These are phyloP conservation scores for Aspergillus terreus DNA, from an alignment of 2,329 filamentous ascomycete species.

Conservation along the genomic window DNA sequence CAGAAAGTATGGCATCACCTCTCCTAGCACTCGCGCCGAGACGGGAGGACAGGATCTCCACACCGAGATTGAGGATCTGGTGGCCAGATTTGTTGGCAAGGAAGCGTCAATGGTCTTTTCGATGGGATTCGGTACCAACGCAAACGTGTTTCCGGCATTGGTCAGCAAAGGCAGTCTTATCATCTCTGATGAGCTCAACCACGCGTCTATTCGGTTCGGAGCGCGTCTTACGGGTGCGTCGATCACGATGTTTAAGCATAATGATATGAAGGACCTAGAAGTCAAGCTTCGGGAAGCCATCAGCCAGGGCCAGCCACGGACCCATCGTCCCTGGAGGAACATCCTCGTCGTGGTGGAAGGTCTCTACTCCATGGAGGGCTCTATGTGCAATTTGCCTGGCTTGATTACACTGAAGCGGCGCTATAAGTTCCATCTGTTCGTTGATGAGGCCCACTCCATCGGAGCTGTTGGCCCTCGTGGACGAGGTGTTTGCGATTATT, in stretches of 20 bases:
- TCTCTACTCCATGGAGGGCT: conserved; percentile 98
- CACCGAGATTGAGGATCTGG: conserved; percentile 80
- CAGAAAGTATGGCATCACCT: conserved; percentile 78
- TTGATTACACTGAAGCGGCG: conserved; percentile 82
- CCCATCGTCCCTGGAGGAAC: conserved; percentile 99
- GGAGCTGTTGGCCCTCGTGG: conserved; percentile 86
- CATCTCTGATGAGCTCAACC: conserved; percentile 95
- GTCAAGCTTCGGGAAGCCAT: conserved; percentile 84
- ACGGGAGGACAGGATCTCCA: conserved; percentile 83
- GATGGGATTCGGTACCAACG: conserved; percentile 98
- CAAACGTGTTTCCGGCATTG: conserved; percentile 85
- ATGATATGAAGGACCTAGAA: conserved; percentile 88
- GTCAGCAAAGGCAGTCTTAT: conserved; percentile 91
- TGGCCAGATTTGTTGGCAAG: conserved; percentile 92
- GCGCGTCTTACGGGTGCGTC: conserved; percentile 91
- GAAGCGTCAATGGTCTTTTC: conserved; percentile 94
- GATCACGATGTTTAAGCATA: conserved; percentile 96
- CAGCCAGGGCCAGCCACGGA: conserved; percentile 92
- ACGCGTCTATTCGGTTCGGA: conserved; percentile 94
- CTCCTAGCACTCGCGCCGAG: conserved; percentile 77
- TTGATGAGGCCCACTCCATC: conserved; percentile 95
- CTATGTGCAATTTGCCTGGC: conserved; percentile 95
- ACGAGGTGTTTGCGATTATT: conserved; percentile 95
- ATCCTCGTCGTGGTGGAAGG: conserved; percentile 95
- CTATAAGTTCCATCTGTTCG: conserved; percentile 95